Conservation (phyloP, 495 filamentous ascomycete species). For the Staphylotrichum tortipilum region DNA sequence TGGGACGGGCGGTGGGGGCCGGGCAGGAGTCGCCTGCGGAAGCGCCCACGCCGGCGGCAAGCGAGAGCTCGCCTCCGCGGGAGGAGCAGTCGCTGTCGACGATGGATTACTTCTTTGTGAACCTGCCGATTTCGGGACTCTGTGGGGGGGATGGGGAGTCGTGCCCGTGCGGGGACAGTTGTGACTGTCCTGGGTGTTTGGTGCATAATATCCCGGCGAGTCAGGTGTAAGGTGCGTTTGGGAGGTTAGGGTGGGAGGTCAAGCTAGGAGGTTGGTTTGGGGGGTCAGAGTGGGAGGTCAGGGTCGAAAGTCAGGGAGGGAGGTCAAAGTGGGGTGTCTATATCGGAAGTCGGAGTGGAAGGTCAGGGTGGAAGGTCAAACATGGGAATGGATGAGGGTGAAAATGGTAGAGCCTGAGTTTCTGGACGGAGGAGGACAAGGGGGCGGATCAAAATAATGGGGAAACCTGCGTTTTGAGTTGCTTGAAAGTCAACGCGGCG, state of each 20-base stretch:
- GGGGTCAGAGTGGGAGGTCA: no score
- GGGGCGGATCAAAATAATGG: no score
- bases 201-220: conserved; percentile 13
- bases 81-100: conserved; percentile 37
- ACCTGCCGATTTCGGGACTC: conserved; percentile 29
- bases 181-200: conserved; percentile 41
- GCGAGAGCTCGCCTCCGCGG: conserved; percentile 31
- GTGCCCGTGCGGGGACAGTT: conserved; percentile 47
- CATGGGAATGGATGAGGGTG: no score
- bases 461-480: no score
- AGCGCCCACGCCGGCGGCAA: conserved; percentile 23
- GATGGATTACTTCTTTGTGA: conserved; percentile 43
- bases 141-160: conserved; percentile 30
- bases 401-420: no score
- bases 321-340: no score
- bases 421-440: no score
- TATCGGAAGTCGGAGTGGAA: no score
- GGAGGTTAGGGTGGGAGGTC: not conserved
- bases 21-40: conserved; percentile 15
- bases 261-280: not conserved
- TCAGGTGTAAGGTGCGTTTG: not conserved
- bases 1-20: not conserved
- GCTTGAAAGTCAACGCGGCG: no score
- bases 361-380: no score
- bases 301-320: no score